These are phyloP conservation scores for Lanmaoa rubissima DNA, from an alignment of 768 basidiomycete genomes.

Conservation along the genomic window DNA sequence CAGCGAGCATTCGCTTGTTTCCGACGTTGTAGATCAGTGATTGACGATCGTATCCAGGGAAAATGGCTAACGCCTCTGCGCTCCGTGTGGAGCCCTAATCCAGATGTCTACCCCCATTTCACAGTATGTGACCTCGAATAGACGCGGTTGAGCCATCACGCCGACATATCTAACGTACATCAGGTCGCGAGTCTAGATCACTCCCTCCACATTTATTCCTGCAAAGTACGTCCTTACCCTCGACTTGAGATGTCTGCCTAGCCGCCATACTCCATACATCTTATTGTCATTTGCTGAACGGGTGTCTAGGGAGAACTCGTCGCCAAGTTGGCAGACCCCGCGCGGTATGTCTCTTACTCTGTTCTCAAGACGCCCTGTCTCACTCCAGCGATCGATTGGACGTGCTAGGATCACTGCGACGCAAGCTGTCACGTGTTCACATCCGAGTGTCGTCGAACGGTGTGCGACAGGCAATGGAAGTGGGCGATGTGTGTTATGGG, in stretches of 20 bases:
- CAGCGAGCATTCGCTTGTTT: not conserved
- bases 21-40: not conserved
- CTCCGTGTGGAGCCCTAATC: slow-evolving; percentile 77
- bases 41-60: slow-evolving; percentile 45
- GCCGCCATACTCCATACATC: not conserved
- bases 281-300: not conserved
- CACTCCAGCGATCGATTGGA: not conserved
- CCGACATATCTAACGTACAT: not conserved
- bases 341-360: slow-evolving; percentile 41
- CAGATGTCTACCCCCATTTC: slow-evolving; percentile 80
- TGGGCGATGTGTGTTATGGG: slow-evolving; percentile 82
- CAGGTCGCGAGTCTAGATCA: slow-evolving; percentile 82
- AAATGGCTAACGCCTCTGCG: slow-evolving; percentile 78
- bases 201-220: slow-evolving; percentile 69
- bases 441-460: slow-evolving; percentile 71
- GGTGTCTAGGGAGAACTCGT: slow-evolving; percentile 62
- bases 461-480: slow-evolving; percentile 76
- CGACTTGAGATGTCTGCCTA: not conserved
- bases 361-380: not conserved
- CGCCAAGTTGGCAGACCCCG: slow-evolving; percentile 56
- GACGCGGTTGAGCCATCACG: not conserved
- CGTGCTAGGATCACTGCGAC: slow-evolving; percentile 66
- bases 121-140: slow-evolving; percentile 48
- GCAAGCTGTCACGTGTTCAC: slow-evolving; percentile 89
- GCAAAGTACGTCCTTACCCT: slow-evolving; percentile 47